phyloP scores from a whole-genome alignment of 805 yeast species.

The Starmerella cellae region DNA sequence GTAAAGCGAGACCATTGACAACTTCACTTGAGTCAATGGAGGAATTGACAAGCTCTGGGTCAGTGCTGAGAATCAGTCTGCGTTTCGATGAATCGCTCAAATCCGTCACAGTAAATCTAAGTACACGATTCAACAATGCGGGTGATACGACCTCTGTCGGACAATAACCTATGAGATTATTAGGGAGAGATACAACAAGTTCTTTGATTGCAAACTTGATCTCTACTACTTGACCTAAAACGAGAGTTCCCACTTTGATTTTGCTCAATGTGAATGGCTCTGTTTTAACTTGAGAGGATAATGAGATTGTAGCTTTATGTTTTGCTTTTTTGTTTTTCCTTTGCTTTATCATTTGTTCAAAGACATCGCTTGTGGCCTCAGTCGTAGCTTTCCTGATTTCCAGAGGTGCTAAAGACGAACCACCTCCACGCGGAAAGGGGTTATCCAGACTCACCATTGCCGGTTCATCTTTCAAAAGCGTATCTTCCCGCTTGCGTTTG shows the following conservation, averaged over 20 bases:
- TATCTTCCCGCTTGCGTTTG: constrained; percentile 15
- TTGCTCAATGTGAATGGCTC: constrained; percentile 52
- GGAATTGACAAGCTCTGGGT: constrained; percentile 60
- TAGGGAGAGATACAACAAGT: constrained; percentile 60
- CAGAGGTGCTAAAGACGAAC: constrained; percentile 58
- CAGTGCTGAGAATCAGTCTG: constrained; percentile 38
- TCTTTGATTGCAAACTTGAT: constrained; percentile 42
- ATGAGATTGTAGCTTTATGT: constrained; percentile 21
- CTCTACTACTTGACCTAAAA: constrained; percentile 61
- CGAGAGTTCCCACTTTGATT: constrained; percentile 54
- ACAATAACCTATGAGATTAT: constrained; percentile 64
- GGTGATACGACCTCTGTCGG: constrained; percentile 50
- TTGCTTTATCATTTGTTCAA: constrained; percentile 13
- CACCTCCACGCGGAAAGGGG: constrained; percentile 88
- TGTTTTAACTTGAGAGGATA: constrained; percentile 30
- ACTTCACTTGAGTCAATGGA: constrained; percentile 48
- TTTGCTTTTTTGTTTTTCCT: constrained; percentile 28
- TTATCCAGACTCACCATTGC: constrained; percentile 6
- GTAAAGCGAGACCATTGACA: constrained; percentile 50
- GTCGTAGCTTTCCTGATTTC: constrained; percentile 87
- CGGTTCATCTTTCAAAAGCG: constrained; percentile 12
- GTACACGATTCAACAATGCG: constrained; percentile 66
- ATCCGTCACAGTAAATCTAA: constrained; percentile 64
- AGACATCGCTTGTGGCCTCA: constrained; percentile 78
- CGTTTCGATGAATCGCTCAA: constrained; percentile 30